Percentiles rank a stretch among this genome's conserved stretches.
phyloP scores from a whole-genome alignment of 2,329 filamentous ascomycete genomes.

The Colletotrichum gloeosporioides region DNA sequence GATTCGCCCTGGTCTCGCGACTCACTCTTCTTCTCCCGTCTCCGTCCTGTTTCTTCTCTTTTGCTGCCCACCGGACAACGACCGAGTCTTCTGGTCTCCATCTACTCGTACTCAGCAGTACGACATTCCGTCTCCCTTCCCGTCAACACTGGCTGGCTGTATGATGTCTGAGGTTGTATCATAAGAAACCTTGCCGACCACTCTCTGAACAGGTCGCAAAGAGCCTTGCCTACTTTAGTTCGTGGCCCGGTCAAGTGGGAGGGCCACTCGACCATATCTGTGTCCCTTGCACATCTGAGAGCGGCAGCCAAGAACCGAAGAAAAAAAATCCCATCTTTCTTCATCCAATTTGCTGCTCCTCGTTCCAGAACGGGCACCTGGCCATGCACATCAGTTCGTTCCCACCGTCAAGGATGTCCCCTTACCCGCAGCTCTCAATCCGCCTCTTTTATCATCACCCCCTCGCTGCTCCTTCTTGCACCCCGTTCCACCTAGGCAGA shows the following conservation, averaged over 20 bases:
- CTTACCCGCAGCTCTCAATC: slow-evolving; percentile 12
- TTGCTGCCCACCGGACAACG: not conserved
- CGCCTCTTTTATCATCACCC: slow-evolving; percentile 13
- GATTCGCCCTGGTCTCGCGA: not conserved
- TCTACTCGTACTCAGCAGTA: not conserved
- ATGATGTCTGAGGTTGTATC: not conserved
- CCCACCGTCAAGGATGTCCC: slow-evolving; percentile 9
- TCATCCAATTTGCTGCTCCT: slow-evolving; percentile 20
- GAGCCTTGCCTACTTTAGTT: not conserved
- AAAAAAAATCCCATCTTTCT: slow-evolving; percentile 22
- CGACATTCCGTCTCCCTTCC: not conserved
- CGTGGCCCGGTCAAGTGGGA: slow-evolving; percentile 12
- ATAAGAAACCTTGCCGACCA: not conserved
- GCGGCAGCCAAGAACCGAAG: slow-evolving; percentile 20
- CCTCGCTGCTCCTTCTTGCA: not conserved
- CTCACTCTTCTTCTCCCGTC: not conserved
- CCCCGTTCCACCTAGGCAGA: slow-evolving; percentile 2
- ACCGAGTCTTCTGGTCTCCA: not conserved
- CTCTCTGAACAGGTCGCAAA: not conserved
- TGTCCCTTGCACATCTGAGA: slow-evolving; percentile 10
- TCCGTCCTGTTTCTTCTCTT: not conserved
- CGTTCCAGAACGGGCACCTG: slow-evolving; percentile 18
- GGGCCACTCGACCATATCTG: slow-evolving; percentile 10
- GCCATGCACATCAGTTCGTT: slow-evolving; percentile 20
- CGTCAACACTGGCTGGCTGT: not conserved